Conservation (phyloP, 2,329 filamentous ascomycete genomes). For the Fusarium sp. region DNA sequence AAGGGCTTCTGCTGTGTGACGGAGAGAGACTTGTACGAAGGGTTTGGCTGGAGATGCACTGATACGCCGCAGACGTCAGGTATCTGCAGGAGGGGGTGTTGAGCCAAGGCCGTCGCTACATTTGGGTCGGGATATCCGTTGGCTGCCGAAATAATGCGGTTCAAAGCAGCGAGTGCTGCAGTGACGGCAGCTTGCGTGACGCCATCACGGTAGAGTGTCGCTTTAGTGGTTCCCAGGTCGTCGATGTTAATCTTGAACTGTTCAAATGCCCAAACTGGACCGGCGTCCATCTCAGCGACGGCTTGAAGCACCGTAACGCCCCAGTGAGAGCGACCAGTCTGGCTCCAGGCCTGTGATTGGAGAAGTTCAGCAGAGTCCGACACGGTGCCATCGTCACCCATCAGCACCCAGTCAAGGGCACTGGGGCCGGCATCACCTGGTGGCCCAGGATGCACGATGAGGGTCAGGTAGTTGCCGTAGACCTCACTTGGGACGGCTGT, state of each 20-base stretch:
- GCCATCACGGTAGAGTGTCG: slow-evolving; percentile 23
- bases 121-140: slow-evolving; percentile 1
- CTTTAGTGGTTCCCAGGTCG: slow-evolving; percentile 20
- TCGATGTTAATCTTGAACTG: slow-evolving; percentile 32
- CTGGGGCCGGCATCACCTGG: slow-evolving; percentile 32
- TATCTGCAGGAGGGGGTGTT: background rate
- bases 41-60: background rate
- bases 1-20: slow-evolving; percentile 17
- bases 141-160: slow-evolving; percentile 6
- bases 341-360: slow-evolving; percentile 18
- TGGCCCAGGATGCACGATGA: slow-evolving; percentile 30
- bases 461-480: slow-evolving; percentile 24
- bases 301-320: slow-evolving; percentile 34
- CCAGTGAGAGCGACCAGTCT: slow-evolving; percentile 28
- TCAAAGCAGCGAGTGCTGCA: slow-evolving; percentile 16
- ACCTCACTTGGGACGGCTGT: slow-evolving; percentile 18
- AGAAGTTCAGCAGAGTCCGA: slow-evolving; percentile 21
- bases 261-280: slow-evolving; percentile 34
- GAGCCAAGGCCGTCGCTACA: background rate
- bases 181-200: slow-evolving; percentile 23
- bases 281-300: slow-evolving; percentile 32
- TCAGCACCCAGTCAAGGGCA: slow-evolving; percentile 31
- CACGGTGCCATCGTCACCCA: slow-evolving; percentile 27
- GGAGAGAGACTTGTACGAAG: background rate
- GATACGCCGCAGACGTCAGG: background rate